Evolutionary conservation across 139 green algal genomes (phyloP).

Genomic region (Chlamydomonas sp.): DNA sequence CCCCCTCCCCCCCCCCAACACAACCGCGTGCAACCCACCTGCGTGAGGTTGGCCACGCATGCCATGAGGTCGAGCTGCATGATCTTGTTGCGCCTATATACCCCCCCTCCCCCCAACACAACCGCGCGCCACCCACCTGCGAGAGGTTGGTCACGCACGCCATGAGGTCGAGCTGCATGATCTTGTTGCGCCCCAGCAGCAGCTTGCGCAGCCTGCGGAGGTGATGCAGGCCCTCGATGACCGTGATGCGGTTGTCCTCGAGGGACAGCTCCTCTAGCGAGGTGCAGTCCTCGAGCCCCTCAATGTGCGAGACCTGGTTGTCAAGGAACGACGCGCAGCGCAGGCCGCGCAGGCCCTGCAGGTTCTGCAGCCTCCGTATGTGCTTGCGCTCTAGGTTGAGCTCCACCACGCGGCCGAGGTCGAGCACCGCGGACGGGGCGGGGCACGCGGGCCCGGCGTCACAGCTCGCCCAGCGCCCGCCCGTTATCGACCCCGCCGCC

Average conservation of each 20-base stretch:
- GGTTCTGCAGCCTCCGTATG: constrained; percentile 43
- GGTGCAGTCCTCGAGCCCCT: constrained; percentile 38
- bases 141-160: constrained; percentile 23
- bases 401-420: constrained; percentile 27
- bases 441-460: background rate
- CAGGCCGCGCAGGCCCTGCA: constrained; percentile 29
- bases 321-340: constrained; percentile 29
- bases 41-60: constrained; percentile 26
- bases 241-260: constrained; percentile 45
- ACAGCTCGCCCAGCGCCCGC: background rate
- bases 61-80: constrained; percentile 27
- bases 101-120: too few relatives aligned
- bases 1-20: too few relatives aligned
- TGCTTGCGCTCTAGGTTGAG: constrained; percentile 37
- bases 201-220: constrained; percentile 31
- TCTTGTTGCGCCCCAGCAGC: constrained; percentile 27
- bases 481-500: constrained; percentile 2
- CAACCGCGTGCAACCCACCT: too few relatives aligned
- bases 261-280: constrained; percentile 55
- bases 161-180: constrained; percentile 28
- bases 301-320: constrained; percentile 35
- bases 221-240: constrained; percentile 19
- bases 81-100: constrained; percentile 15
- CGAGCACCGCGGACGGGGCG: background rate
- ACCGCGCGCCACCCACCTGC: constrained; percentile 19